A percentile compares a stretch with the other conserved stretches of the same genome.
These are phyloP conservation scores for Cercis canadensis DNA, from an alignment of 306 rosid species.

Conservation along the genomic window DNA sequence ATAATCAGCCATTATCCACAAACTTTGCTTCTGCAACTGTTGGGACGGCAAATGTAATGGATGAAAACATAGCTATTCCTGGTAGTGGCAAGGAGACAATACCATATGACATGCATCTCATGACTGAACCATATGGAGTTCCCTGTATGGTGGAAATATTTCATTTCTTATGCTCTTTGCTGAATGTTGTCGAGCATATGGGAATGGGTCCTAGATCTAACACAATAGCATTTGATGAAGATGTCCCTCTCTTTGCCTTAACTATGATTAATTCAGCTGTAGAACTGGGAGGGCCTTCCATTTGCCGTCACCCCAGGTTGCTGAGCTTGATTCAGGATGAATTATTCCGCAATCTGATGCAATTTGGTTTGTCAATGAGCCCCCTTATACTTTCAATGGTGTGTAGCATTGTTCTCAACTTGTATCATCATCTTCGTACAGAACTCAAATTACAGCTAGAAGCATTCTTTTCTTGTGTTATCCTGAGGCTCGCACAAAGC, in stretches of 20 bases:
- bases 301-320: conserved; percentile 79
- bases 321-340: conserved; percentile 85
- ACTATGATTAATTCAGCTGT: conserved; percentile 84
- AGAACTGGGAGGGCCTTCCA: conserved; percentile 93
- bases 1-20: conserved; percentile 60
- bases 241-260: conserved; percentile 91
- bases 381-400: conserved; percentile 89
- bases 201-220: conserved; percentile 78
- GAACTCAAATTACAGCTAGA: conserved; percentile 89
- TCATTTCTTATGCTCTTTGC: conserved; percentile 84
- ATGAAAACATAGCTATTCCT: conserved; percentile 59
- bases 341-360: conserved; percentile 82
- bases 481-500: conserved; percentile 88
- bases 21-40: conserved; percentile 55
- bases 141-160: conserved; percentile 99
- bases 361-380: conserved; percentile 83
- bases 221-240: conserved; percentile 90
- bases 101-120: conserved; percentile 73
- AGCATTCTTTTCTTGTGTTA: conserved; percentile 89
- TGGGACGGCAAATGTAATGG: conserved; percentile 55
- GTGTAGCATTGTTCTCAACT: conserved; percentile 79
- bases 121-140: conserved; percentile 94
- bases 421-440: conserved; percentile 75
- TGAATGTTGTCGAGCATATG: conserved; percentile 76
- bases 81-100: conserved; percentile 64